Evolutionary conservation across 345 rosid genomes (phyloP), one percentile per base, ranked within the genome.

Genomic region (Cardamine resedifolia): DNA sequence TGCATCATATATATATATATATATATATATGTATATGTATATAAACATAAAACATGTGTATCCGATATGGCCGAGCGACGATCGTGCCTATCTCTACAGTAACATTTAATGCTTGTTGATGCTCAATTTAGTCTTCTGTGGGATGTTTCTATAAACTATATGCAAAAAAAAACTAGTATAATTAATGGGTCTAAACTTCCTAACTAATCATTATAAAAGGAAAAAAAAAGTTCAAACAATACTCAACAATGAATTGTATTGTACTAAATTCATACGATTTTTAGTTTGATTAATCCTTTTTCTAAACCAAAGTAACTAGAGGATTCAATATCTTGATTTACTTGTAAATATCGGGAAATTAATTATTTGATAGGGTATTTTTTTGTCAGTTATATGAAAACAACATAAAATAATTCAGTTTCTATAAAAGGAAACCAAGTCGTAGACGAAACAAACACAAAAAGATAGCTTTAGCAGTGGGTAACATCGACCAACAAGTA

Each of bases 381-480:
- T 10, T 23, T 63, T 16, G 39, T 70, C 49, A 14, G 50, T 48
- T 24, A 38, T 10, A 30, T 21, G 33, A 14, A 18, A 48, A 27
- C n/a, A 12, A 43, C n/a, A n/a, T 2, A 70, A 34, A 16, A 33
- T 4, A n/a, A 21, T 31, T 28, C 20, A 21, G 64, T 72, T 64
- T 72, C 48, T 53, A 63, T 20, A 72, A 30, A 63, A 53, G 64
- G 70, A 72, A 72, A 72, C 20, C 47, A 63, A 72, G 68, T 31
- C 76, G 56, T 72, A 72, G 70, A 63, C 76, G 70, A 72, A 62
- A 72, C 53, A 24, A 71, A 61, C 61, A 28, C 34, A 39, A 15
- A 70, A 41, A 24, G 60, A 14, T 71, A 71, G 53, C 60, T 62
- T 41, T 3, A 19, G 31, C 43, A 3, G 33, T 4, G 15, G 47